Evolutionary conservation across 202 grass and related monocot species (phyloP).

Genomic region (Elaeis oleifera): DNA sequence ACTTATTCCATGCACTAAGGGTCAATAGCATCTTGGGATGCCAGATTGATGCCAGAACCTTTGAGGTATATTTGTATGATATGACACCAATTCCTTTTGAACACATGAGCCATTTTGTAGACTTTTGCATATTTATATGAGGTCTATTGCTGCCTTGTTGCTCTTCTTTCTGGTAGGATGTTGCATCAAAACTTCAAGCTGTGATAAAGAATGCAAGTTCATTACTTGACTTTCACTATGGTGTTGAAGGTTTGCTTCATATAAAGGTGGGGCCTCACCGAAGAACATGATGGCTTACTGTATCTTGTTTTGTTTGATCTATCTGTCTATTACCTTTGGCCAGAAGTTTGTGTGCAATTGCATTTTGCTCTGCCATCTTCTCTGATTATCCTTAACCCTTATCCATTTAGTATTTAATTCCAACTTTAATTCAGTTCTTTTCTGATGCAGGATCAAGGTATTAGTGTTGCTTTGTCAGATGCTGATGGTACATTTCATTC

Average conservation of each 20-base stretch:
- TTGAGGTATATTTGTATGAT: conserved; percentile 30
- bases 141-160: conserved; percentile 7
- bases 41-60: conserved; percentile 26
- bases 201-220: conserved; percentile 72
- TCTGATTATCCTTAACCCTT: no score
- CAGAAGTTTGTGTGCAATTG: no score
- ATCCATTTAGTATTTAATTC: no score
- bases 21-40: conserved; percentile 53
- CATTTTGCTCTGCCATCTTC: no score
- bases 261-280: conserved; percentile 47
- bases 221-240: conserved; percentile 73
- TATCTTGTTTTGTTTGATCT: not conserved
- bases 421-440: not conserved
- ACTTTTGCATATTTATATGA: not conserved
- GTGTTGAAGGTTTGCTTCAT: conserved; percentile 53
- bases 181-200: conserved; percentile 46
- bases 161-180: conserved; percentile 37
- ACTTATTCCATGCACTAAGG: conserved; percentile 69
- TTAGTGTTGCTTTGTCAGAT: conserved; percentile 45
- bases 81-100: no score
- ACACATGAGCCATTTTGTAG: no score
- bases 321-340: no score
- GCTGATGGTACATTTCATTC: conserved; percentile 72
- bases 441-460: conserved; percentile 58
- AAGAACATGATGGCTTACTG: not conserved